A percentile compares a stretch with the other conserved stretches of the same genome.
These are phyloP conservation scores for Pseudonitzschia delicatissima DNA, from an alignment of 108 stramenopile species.

Conservation along the genomic window DNA sequence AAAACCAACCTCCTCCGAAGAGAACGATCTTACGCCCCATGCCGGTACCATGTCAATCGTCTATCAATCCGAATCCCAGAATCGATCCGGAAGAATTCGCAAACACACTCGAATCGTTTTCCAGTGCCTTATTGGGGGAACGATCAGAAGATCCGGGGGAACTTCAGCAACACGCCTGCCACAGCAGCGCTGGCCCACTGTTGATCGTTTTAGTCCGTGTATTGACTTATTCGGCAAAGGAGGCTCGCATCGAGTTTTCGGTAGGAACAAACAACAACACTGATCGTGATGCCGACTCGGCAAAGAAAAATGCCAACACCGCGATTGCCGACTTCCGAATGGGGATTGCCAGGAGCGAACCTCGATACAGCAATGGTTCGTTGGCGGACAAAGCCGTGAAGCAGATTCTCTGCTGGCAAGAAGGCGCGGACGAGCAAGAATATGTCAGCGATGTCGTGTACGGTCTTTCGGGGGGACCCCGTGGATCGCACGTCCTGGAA, in stretches of 20 bases:
- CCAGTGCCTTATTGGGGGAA: conserved; percentile 26
- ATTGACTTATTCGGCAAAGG: conserved; percentile 50
- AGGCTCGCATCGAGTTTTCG: conserved; percentile 5
- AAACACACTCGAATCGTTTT: conserved; percentile 28
- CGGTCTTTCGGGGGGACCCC: conserved; percentile 78
- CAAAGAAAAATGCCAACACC: conserved; percentile 15
- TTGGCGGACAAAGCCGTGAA: conserved; percentile 55
- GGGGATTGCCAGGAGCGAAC: conserved; percentile 51
- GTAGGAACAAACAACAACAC: background rate
- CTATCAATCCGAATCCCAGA: conserved; percentile 37
- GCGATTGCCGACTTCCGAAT: conserved; percentile 43
- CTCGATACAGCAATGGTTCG: conserved; percentile 54
- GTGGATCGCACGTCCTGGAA: conserved; percentile 79
- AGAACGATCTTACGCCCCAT: conserved; percentile 21
- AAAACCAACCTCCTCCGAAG: background rate
- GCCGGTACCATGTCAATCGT: conserved; percentile 34
- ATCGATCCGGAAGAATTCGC: conserved; percentile 14
- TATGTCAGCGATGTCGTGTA: conserved; percentile 70
- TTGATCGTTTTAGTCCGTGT: conserved; percentile 63
- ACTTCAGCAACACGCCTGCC: conserved; percentile 67
- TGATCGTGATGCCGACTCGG: background rate
- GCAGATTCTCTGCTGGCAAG: conserved; percentile 71
- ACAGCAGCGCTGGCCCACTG: conserved; percentile 79
- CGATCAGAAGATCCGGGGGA: conserved; percentile 44
- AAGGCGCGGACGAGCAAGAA: conserved; percentile 36